Percentiles rank a stretch among this genome's conserved stretches.
These are phyloP conservation scores for Apium graveolens DNA, from an alignment of 129 eudicot species.

Conservation along the genomic window DNA sequence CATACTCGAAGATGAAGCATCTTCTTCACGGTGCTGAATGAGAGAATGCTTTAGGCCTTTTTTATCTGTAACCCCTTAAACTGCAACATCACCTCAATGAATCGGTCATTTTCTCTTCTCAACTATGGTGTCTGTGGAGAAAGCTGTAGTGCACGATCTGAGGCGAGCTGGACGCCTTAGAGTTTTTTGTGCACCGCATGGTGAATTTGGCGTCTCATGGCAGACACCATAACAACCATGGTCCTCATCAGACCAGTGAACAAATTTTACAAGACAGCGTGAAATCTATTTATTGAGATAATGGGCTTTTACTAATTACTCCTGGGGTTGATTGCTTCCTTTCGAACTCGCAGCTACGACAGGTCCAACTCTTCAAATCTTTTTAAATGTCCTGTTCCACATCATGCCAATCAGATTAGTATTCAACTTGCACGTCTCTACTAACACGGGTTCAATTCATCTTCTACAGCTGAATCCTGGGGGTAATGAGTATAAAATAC, in stretches of 20 bases:
- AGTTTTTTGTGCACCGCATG: not conserved
- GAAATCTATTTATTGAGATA: no score
- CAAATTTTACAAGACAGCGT: no score
- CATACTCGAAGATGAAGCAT: no score
- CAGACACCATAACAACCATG: not conserved
- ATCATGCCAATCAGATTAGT: not conserved
- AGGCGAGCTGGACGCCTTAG: not conserved
- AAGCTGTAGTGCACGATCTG: not conserved
- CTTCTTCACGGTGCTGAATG: not conserved
- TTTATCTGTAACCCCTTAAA: not conserved
- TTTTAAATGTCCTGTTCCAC: not conserved
- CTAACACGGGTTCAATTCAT: not conserved
- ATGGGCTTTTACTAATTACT: no score
- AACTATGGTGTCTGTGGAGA: not conserved
- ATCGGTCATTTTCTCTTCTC: not conserved
- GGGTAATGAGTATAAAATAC: slow-evolving; percentile 22
- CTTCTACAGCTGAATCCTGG: slow-evolving; percentile 41
- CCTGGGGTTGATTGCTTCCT: slow-evolving; percentile 84
- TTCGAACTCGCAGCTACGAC: slow-evolving; percentile 70
- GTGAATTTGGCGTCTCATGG: not conserved
- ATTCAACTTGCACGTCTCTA: not conserved
- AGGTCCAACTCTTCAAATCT: slow-evolving; percentile 38
- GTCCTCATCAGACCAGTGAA: not conserved
- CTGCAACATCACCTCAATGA: not conserved
- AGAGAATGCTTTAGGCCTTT: not conserved